Base-by-base conservation (phyloP, 1,284 basidiomycete genomes). In the Chalciporus sp. region DNA sequence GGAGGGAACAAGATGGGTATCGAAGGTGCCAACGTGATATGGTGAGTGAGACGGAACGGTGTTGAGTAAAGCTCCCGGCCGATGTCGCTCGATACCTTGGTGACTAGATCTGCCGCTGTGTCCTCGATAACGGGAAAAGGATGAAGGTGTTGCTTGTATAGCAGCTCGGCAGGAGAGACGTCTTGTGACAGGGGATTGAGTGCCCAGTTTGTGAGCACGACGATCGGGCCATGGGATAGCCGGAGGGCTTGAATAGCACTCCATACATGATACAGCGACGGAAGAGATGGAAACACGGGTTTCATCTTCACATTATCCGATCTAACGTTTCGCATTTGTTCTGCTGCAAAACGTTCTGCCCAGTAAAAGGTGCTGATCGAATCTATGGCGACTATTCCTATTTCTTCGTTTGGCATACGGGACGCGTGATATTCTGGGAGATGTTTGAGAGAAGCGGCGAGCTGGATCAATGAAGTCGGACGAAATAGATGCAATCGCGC, bases 351-450 rank as follows among this genome's bases (percentile, higher is more conserved):
- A 37, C 87, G 83, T 66, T 94, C 90, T 9, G 76, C 61, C 90
- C 90, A 92, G 70, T 88, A 83, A 66, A 88, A 91, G 0, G 88
- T 68, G 66, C 86, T 88, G 53, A 92, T 72, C 7, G 88, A 88
- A 70, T 94, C 91, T 40, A 94, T 73, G 14, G 82, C 83, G 26
- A 91, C 66, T 49, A 90, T 64, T 12, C 81, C 84, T 17, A 90
- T 77, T 57, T 83, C 82, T 42, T 73, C 68, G 46, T 78, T 66
- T 28, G 79, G 72, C 56, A 86, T 75, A 50, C 75, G 68, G 19
- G 65, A 65, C 7, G 72, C 65, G 60, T 85, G 83, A 62, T 86
- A 86, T 5, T 66, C 63, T 9, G 83, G 76, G n/a, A 93, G 74
- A 58, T 81, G 70, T 14, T 76, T 66, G 54, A 94, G 72, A 10